Evolutionary conservation across 805 yeast species (phyloP).

Genomic region (Cyberlindnera lachancei): DNA sequence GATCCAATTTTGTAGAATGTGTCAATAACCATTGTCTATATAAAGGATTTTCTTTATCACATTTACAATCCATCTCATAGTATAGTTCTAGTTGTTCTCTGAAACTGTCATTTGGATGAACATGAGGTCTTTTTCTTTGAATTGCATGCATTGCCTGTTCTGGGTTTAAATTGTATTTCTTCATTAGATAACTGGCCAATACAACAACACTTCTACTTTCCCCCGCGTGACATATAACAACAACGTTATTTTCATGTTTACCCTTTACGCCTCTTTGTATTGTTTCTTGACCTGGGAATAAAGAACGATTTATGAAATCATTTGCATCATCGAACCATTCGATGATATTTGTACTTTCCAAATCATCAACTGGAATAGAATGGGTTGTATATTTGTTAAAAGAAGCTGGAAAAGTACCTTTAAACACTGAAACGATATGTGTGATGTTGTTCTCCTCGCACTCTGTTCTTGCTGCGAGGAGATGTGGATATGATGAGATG

Average conservation of each 20-base stretch:
- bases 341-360: conserved; percentile 56
- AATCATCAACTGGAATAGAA: conserved; percentile 69
- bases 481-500: conserved; percentile 65
- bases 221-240: conserved; percentile 85
- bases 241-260: conserved; percentile 37
- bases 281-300: conserved; percentile 36
- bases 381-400: conserved; percentile 44
- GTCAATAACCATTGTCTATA: conserved; percentile 39
- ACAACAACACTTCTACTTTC: conserved; percentile 86
- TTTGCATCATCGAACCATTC: conserved; percentile 54
- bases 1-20: conserved; percentile 32
- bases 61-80: conserved; percentile 34
- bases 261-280: conserved; percentile 18
- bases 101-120: conserved; percentile 71
- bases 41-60: conserved; percentile 23
- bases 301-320: conserved; percentile 57
- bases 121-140: conserved; percentile 49
- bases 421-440: conserved; percentile 64
- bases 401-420: conserved; percentile 51
- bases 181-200: conserved; percentile 84
- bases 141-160: conserved; percentile 70
- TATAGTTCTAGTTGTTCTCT: conserved; percentile 63
- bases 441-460: conserved; percentile 48
- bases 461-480: conserved; percentile 46
- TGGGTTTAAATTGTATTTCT: conserved; percentile 50